These are phyloP conservation scores for Penicillium soppii DNA, from an alignment of 495 filamentous ascomycete species.

Conservation along the genomic window DNA sequence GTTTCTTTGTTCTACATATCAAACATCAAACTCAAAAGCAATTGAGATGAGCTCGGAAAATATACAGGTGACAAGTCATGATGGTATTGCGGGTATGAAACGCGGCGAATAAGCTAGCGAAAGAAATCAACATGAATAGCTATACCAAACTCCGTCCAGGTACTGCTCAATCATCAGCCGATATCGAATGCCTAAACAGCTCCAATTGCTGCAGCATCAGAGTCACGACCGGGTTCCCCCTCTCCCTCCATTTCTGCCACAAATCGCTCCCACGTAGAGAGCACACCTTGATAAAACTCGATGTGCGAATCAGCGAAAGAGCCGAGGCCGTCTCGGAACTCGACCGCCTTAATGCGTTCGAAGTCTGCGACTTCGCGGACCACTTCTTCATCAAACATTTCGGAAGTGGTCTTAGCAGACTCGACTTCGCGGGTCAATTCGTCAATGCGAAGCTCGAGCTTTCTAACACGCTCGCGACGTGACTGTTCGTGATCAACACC, in stretches of 20 bases:
- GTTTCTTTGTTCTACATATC: too few species aligned
- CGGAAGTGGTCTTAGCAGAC: slow-evolving; percentile 73
- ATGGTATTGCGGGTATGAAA: slow-evolving; percentile 29
- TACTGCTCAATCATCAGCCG: background rate
- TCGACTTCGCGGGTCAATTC: slow-evolving; percentile 87
- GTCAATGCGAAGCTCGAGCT: slow-evolving; percentile 88
- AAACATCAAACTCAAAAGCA: too few species aligned
- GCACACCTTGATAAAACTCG: slow-evolving; percentile 75
- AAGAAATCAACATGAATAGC: slow-evolving; percentile 15
- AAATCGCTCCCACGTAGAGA: slow-evolving; percentile 88
- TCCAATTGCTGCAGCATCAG: slow-evolving; percentile 12
- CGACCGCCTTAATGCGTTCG: slow-evolving; percentile 90
- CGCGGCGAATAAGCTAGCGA: slow-evolving; percentile 16
- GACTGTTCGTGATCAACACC: slow-evolving; percentile 95
- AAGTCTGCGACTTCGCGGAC: slow-evolving; percentile 90
- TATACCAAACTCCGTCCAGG: slow-evolving; percentile 12
- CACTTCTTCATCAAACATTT: slow-evolving; percentile 92
- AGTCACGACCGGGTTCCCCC: slow-evolving; percentile 20
- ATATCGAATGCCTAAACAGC: slow-evolving; percentile 2
- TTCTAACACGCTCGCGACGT: slow-evolving; percentile 79
- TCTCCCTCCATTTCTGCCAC: slow-evolving; percentile 82
- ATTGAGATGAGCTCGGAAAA: too few species aligned
- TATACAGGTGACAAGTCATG: slow-evolving; percentile 5
- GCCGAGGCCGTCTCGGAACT: slow-evolving; percentile 86
- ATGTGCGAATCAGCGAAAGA: slow-evolving; percentile 82